Evolutionary conservation across 2,329 filamentous ascomycete genomes (phyloP), one percentile per base, ranked within the genome.

Genomic region (Alternaria longipes): DNA sequence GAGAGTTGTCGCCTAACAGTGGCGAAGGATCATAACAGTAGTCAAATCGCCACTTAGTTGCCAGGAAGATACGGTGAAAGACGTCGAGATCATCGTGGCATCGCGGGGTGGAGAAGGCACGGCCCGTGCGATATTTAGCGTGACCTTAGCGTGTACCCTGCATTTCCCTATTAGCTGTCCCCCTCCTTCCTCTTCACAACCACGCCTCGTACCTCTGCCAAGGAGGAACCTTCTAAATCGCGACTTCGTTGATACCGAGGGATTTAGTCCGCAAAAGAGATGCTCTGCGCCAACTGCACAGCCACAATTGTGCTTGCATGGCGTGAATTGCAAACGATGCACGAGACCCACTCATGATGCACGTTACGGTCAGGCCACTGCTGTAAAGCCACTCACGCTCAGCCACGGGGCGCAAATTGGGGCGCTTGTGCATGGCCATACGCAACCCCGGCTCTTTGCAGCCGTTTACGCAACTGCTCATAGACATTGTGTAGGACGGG

Each of bases 401-500:
- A 67, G 65, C 66, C 66, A 69, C 65, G 66, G 34, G 63, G 66
- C 66, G 66, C 62, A 62, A 24, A 53, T 18, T 45, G 51, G 56
- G 57, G 60, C 59, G n/a, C 50, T 42, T 20, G 32, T 58, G 56
- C 60, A 65, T 69, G 53, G 61, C 63, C 55, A 42, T 30, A 47
- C 36, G 50, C 53, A 62, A 28, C 51, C 49, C 40, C 5, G 49
- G 5, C 4, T 5, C 62, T 66, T 58, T 60, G 64, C 64, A 5
- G 26, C 54, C 45, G 14, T 59, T 42, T 49, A 26, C 22, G 20
- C 30, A 45, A 38, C 56, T 50, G 24, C 34, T 45, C 22, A 20
- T 52, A 18, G 40, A 6, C 59, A 50, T 30, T 28, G 49, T 64
- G 52, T 54, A 38, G 50, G 36, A 36, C 22, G 20, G 32, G 7